A percentile compares a stretch with the other conserved stretches of the same genome.
Conservation (phyloP, 345 rosid species). For the Iberis pinnata region DNA sequence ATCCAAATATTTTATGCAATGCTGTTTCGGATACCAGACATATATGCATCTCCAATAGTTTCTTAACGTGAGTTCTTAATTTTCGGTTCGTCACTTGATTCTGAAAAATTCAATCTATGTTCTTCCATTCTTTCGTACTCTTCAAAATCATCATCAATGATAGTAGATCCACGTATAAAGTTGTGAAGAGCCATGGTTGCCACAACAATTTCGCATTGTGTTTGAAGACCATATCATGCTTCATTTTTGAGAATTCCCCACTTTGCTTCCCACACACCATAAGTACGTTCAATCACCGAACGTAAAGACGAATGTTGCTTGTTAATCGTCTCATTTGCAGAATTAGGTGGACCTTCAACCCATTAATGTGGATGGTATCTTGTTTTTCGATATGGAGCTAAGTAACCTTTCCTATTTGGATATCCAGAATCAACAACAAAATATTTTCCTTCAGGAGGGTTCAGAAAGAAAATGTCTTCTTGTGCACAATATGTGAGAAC, state of each 20-base stretch:
- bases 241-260: constrained; percentile 4
- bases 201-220: neutral
- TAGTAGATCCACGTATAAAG: too few species aligned
- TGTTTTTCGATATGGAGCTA: neutral
- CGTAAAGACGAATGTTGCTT: neutral
- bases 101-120: too few species aligned
- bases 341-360: constrained; percentile 1
- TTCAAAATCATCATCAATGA: too few species aligned
- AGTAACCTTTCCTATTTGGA: neutral
- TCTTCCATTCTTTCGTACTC: too few species aligned
- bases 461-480: neutral
- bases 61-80: too few species aligned
- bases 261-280: neutral
- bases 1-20: too few species aligned
- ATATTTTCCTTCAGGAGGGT: neutral
- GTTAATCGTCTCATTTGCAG: neutral
- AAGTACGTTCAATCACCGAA: neutral
- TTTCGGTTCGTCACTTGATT: too few species aligned
- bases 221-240: neutral
- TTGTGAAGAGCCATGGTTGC: too few species aligned
- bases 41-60: too few species aligned
- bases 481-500: neutral
- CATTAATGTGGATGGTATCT: neutral
- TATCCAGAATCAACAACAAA: constrained; percentile 10
- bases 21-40: too few species aligned